These are phyloP conservation scores for Modicella reniformis DNA, from an alignment of 371 early-diverging fungal genomes.

Conservation along the genomic window DNA sequence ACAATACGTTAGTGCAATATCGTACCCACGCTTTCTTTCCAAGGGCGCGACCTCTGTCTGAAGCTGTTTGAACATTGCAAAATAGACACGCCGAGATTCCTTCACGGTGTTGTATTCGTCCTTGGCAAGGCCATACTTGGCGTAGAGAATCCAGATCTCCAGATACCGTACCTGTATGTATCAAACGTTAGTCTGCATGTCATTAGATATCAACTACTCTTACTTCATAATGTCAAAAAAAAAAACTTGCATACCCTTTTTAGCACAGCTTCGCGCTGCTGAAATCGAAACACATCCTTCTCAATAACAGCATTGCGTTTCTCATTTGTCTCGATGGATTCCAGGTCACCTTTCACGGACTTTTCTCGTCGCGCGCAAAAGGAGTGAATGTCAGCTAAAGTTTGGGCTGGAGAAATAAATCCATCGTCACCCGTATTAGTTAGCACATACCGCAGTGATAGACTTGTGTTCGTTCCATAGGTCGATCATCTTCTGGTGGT, in stretches of 20 bases:
- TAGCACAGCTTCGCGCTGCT: slow-evolving; percentile 68
- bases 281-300: slow-evolving; percentile 78
- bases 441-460: slow-evolving; percentile 56
- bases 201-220: background rate
- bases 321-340: slow-evolving; percentile 62
- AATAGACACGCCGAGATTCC: slow-evolving; percentile 53
- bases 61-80: slow-evolving; percentile 52
- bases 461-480: slow-evolving; percentile 71
- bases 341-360: slow-evolving; percentile 65
- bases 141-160: slow-evolving; percentile 71
- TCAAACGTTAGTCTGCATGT: background rate
- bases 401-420: too few relatives aligned
- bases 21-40: slow-evolving; percentile 49
- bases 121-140: slow-evolving; percentile 71
- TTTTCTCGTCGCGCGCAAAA: too few relatives aligned
- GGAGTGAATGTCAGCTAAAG: too few relatives aligned
- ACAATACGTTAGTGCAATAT: background rate
- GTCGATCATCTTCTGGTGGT: slow-evolving; percentile 75
- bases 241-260: slow-evolving; percentile 17
- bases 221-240: too few relatives aligned
- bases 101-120: slow-evolving; percentile 64
- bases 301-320: slow-evolving; percentile 71
- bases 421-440: background rate
- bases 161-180: slow-evolving; percentile 56
- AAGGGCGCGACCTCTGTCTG: slow-evolving; percentile 60